phyloP scores from a whole-genome alignment of 495 filamentous ascomycete genomes.

The Trichocladium antarcticum region DNA sequence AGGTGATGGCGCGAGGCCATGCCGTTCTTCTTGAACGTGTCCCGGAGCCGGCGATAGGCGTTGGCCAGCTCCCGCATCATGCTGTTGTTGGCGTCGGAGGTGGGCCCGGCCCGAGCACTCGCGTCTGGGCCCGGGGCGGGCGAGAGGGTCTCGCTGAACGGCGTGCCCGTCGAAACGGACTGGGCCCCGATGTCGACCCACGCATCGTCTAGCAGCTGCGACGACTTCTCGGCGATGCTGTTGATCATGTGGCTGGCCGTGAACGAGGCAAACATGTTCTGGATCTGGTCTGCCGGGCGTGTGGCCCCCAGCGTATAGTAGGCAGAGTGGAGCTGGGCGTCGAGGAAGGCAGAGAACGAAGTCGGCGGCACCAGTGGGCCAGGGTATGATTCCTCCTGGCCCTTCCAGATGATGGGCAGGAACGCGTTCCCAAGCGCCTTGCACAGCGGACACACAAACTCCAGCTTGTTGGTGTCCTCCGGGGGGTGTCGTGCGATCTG shows the following conservation, averaged over 20 bases:
- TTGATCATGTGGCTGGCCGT: constrained; percentile 51
- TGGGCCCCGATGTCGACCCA: constrained; percentile 24
- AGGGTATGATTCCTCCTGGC: constrained; percentile 71
- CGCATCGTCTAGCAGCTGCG: constrained; percentile 26
- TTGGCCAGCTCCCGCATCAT: constrained; percentile 61
- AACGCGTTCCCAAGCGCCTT: constrained; percentile 95
- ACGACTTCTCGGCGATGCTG: constrained; percentile 38
- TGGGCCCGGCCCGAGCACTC: constrained; percentile 8
- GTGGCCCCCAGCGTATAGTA: constrained; percentile 30
- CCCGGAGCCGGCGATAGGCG: constrained; percentile 68
- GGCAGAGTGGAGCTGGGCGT: constrained; percentile 29
- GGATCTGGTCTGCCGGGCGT: constrained; percentile 34
- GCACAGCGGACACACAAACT: constrained; percentile 96
- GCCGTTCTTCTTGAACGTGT: constrained; percentile 63
- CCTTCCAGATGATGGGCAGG: constrained; percentile 90
- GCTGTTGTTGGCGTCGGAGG: constrained; percentile 27
- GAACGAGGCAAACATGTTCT: constrained; percentile 55
- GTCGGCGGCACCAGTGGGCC: constrained; percentile 48
- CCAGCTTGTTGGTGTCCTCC: constrained; percentile 59
- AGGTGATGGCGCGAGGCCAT: constrained; percentile 41
- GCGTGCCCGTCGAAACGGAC: constrained; percentile 22
- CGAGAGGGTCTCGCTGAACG: constrained; percentile 25
- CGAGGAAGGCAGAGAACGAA: constrained; percentile 56
- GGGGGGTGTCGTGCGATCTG: constrained; percentile 92
- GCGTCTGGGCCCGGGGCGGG: constrained; percentile 16